phyloP scores from a whole-genome alignment of 2,329 filamentous ascomycete genomes.

The Claviceps quebecensis region DNA sequence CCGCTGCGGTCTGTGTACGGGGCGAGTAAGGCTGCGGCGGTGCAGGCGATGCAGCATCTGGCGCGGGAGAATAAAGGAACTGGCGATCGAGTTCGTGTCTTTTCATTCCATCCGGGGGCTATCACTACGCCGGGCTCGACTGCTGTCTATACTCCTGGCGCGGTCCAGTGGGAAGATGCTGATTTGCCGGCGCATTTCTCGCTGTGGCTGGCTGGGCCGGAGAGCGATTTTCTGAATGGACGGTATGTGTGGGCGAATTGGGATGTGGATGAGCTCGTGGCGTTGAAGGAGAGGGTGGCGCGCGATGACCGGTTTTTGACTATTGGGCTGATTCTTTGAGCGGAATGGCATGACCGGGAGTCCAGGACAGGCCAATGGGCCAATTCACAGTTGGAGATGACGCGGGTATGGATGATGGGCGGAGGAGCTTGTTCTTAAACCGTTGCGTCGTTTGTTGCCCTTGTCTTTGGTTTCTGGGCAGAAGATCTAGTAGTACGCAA shows the following conservation, averaged over 20 bases:
- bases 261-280: constrained; percentile 1
- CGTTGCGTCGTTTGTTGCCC: no score
- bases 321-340: background rate
- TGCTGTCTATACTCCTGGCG: background rate
- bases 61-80: background rate
- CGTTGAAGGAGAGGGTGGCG: background rate
- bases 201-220: constrained; percentile 1
- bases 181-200: background rate
- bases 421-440: no score
- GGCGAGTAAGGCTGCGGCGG: background rate
- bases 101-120: background rate
- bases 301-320: background rate
- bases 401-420: no score
- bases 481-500: no score
- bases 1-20: background rate
- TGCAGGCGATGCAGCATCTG: constrained; percentile 2
- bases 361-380: no score
- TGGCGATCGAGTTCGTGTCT: background rate
- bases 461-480: no score
- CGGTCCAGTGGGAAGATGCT: background rate
- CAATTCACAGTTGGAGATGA: no score
- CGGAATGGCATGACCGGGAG: background rate
- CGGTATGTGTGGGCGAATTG: constrained; percentile 1
- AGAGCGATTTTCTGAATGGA: background rate
- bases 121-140: background rate